Percentiles rank a stretch among this genome's conserved stretches.
phyloP scores from a whole-genome alignment of 1,139 yeast species.

The Wickerhamomyces sp. region DNA sequence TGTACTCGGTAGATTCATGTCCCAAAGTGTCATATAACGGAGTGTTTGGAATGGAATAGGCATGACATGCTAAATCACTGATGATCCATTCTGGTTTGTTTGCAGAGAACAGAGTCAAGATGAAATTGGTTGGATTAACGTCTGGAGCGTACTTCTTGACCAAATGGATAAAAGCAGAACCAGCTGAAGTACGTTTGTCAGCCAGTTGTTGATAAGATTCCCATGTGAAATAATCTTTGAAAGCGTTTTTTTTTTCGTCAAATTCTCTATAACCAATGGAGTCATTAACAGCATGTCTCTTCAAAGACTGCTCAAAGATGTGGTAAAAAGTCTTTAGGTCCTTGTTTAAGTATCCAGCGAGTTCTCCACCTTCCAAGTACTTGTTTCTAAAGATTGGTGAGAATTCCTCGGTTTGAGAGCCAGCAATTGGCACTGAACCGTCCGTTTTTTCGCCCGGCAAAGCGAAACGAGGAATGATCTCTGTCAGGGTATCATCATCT shows the following conservation, averaged over 20 bases:
- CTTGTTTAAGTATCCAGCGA: slow-evolving; percentile 34
- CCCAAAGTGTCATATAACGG: slow-evolving; percentile 43
- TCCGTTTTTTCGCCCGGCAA: slow-evolving; percentile 14
- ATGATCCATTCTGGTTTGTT: slow-evolving; percentile 28
- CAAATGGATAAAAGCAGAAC: slow-evolving; percentile 24
- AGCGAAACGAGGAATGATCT: slow-evolving; percentile 11
- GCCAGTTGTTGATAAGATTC: slow-evolving; percentile 20
- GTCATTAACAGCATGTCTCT: slow-evolving; percentile 23
- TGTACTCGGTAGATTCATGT: slow-evolving; percentile 33
- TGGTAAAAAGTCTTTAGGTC: slow-evolving; percentile 36
- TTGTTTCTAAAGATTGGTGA: slow-evolving; percentile 42
- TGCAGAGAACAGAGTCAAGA: slow-evolving; percentile 25
- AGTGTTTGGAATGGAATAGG: slow-evolving; percentile 35
- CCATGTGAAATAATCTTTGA: slow-evolving; percentile 21
- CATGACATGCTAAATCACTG: slow-evolving; percentile 35
- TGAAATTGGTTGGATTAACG: slow-evolving; percentile 12
- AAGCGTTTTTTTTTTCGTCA: slow-evolving; percentile 8
- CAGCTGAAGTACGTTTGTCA: slow-evolving; percentile 21
- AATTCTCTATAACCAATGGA: slow-evolving; percentile 34
- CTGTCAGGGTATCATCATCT: slow-evolving; percentile 1
- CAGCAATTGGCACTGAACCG: slow-evolving; percentile 18
- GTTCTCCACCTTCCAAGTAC: slow-evolving; percentile 22
- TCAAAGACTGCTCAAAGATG: slow-evolving; percentile 32
- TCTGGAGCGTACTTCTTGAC: slow-evolving; percentile 21
- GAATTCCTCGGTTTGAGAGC: slow-evolving; percentile 30